These are phyloP conservation scores for Pythium dissotocum DNA, from an alignment of 352 stramenopile genomes.

Conservation along the genomic window DNA sequence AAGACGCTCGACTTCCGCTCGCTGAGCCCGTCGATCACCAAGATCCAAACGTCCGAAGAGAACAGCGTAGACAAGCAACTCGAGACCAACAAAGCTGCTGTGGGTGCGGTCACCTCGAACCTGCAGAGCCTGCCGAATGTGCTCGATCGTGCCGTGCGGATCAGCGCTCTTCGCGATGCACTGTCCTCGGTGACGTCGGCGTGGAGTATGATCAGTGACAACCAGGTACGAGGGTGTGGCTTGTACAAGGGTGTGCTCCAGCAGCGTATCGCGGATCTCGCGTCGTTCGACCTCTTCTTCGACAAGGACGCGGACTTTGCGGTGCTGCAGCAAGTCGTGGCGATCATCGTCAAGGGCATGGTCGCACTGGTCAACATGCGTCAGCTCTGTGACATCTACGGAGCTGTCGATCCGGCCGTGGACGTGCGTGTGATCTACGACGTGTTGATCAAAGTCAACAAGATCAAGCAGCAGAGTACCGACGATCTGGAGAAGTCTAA, in stretches of 20 bases:
- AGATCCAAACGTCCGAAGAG: background rate
- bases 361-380: background rate
- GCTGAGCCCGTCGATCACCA: background rate
- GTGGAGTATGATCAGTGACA: background rate
- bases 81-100: background rate
- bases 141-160: background rate
- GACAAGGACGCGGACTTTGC: background rate
- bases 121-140: background rate
- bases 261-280: background rate
- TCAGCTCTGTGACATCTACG: slow-evolving; percentile 7
- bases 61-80: background rate
- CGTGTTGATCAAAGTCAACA: slow-evolving; percentile 11
- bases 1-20: slow-evolving; percentile 2
- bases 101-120: background rate
- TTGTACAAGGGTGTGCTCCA: background rate
- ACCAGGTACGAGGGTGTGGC: background rate
- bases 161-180: background rate
- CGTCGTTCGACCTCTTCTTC: background rate
- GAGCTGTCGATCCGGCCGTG: background rate
- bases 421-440: slow-evolving; percentile 7
- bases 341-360: background rate
- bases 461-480: background rate
- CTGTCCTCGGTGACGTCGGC: background rate
- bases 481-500: background rate
- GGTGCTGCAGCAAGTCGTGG: background rate